Conservation (phyloP, 164 flowering plant species). For the Nymphaea colorata region DNA sequence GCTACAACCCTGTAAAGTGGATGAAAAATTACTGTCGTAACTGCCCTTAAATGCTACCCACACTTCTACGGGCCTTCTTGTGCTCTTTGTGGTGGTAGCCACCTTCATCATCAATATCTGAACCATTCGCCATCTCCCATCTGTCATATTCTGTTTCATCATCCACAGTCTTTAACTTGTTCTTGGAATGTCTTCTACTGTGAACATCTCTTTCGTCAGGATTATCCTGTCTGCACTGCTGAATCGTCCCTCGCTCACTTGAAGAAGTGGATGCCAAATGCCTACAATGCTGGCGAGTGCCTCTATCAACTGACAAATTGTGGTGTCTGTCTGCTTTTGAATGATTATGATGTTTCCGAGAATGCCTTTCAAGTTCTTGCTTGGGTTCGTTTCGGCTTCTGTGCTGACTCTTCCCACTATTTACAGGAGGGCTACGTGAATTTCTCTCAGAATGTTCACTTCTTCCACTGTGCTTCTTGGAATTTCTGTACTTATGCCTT, state of each 20-base stretch:
- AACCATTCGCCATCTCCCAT: conserved; percentile 34
- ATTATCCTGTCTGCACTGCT: not conserved
- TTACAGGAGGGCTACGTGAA: conserved; percentile 4
- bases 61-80: conserved; percentile 9
- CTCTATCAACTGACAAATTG: too few relatives aligned
- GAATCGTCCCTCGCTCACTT: conserved; percentile 11
- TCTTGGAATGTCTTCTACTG: conserved; percentile 26
- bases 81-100: conserved; percentile 22
- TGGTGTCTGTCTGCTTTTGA: conserved; percentile 12
- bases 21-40: not conserved
- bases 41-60: not conserved
- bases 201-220: conserved; percentile 18
- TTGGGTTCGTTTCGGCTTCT: conserved; percentile 6
- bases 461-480: conserved; percentile 18
- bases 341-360: conserved; percentile 15
- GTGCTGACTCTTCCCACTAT: conserved; percentile 16
- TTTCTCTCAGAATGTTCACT: conserved; percentile 19
- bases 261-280: conserved; percentile 17
- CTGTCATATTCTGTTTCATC: conserved; percentile 23
- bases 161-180: conserved; percentile 10
- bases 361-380: conserved; percentile 12
- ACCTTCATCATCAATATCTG: conserved; percentile 16
- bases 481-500: conserved; percentile 17
- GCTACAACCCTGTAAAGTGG: too few relatives aligned
- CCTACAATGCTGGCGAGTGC: too few relatives aligned